phyloP scores from a whole-genome alignment of 2,329 filamentous ascomycete genomes.

The Neoscytalidium dimidiatum region DNA sequence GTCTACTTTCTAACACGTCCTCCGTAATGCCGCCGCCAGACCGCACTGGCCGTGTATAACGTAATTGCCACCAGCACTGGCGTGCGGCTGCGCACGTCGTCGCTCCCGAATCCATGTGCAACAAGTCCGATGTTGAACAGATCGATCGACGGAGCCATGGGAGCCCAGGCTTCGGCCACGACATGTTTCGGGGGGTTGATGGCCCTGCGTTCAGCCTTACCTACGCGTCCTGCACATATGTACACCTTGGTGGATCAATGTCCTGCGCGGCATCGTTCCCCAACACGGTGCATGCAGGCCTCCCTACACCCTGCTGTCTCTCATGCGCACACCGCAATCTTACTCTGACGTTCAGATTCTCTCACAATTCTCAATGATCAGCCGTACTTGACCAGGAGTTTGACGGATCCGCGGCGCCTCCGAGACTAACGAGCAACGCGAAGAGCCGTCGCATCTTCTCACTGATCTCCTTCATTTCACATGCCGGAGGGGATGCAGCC shows the following conservation, averaged over 20 bases:
- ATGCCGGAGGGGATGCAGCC: neutral
- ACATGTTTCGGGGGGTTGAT: slow-evolving; percentile 5
- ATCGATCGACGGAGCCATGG: slow-evolving; percentile 10
- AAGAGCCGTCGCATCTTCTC: neutral
- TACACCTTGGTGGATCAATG: neutral
- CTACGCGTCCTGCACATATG: neutral
- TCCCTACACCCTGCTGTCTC: neutral
- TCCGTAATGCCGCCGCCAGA: neutral
- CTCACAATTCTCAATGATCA: neutral
- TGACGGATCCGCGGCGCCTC: neutral
- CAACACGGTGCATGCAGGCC: neutral
- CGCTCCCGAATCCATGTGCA: neutral
- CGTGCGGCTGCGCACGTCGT: neutral
- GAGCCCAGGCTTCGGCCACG: neutral
- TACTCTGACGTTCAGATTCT: neutral
- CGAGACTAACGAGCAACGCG: neutral
- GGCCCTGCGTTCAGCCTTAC: slow-evolving; percentile 12
- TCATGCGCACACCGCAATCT: slow-evolving; percentile 4
- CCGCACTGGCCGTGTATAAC: neutral
- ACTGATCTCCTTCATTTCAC: neutral
- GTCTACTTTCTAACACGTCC: neutral
- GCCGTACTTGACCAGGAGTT: neutral
- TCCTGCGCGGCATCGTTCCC: neutral
- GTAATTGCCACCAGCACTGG: slow-evolving; percentile 3
- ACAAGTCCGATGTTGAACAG: slow-evolving; percentile 7